A percentile compares a stretch with the other conserved stretches of the same genome.
Conservation (phyloP, 1,139 yeast genomes). For the Sugiyamaella novakii region DNA sequence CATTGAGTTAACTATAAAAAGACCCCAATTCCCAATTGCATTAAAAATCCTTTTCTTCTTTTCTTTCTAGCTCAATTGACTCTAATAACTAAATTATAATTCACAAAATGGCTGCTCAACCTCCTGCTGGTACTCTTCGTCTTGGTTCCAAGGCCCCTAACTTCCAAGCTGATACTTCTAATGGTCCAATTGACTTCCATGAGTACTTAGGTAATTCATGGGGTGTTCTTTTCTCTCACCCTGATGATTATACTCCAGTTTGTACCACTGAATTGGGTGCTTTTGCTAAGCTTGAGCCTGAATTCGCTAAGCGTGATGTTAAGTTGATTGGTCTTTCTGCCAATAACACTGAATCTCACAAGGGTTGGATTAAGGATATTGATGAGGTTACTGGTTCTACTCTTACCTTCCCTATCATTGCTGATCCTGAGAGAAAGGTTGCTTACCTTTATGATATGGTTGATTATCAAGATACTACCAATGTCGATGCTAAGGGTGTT, state of each 20-base stretch:
- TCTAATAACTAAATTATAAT: neutral
- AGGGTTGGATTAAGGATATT: constrained; percentile 81
- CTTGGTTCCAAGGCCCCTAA: constrained; percentile 80
- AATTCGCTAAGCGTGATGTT: constrained; percentile 72
- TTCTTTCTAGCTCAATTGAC: too few species aligned
- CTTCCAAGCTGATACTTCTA: constrained; percentile 71
- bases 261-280: constrained; percentile 92
- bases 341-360: constrained; percentile 68
- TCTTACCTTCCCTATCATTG: constrained; percentile 75
- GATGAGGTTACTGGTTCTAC: constrained; percentile 72
- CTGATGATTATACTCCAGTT: constrained; percentile 87
- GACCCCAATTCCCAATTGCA: neutral
- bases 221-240: constrained; percentile 82
- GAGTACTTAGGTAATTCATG: constrained; percentile 73
- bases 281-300: constrained; percentile 79
- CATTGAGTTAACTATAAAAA: neutral
- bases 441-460: constrained; percentile 77
- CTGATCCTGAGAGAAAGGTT: constrained; percentile 71
- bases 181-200: constrained; percentile 75
- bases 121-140: constrained; percentile 40
- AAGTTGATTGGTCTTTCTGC: constrained; percentile 81
- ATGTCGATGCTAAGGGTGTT: constrained; percentile 59
- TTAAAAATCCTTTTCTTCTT: neutral
- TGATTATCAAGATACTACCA: constrained; percentile 65
- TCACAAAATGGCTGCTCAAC: constrained; percentile 23